Evolutionary conservation across 331 rosid genomes (phyloP).

Genomic region (Malus hybrid): DNA sequence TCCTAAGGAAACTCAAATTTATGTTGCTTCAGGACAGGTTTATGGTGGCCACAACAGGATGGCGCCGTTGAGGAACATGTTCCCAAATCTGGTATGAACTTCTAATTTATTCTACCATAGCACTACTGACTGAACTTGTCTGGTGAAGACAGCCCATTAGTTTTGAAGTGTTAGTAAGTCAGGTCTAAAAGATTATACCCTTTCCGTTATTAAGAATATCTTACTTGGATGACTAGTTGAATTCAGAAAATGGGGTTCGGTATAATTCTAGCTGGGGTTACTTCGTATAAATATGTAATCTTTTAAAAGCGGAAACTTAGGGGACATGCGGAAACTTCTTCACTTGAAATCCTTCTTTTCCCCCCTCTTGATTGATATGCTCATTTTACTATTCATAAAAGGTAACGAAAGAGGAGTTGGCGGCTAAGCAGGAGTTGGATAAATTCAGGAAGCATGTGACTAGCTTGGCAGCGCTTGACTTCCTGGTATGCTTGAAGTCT

Average conservation of each 20-base stretch:
- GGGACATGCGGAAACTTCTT: neutral
- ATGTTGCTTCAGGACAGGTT: constrained; percentile 98
- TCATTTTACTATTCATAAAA: constrained; percentile 15
- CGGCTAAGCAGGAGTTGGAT: constrained; percentile 82
- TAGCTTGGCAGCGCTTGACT: constrained; percentile 97
- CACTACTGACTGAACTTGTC: neutral
- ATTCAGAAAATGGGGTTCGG: neutral
- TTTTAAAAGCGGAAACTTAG: neutral
- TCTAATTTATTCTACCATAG: neutral
- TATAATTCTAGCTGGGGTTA: neutral
- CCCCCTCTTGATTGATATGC: neutral
- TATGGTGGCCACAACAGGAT: constrained; percentile 98
- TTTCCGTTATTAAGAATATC: neutral
- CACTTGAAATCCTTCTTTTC: neutral
- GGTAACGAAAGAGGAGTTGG: constrained; percentile 95
- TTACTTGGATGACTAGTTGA: neutral
- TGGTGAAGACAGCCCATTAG: neutral
- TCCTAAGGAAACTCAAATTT: constrained; percentile 95
- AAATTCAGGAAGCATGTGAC: constrained; percentile 94
- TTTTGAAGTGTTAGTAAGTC: neutral
- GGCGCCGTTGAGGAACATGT: constrained; percentile 98
- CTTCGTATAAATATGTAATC: neutral
- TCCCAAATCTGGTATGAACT: constrained; percentile 71
- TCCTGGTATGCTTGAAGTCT: constrained; percentile 96
- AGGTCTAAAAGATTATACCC: neutral